Evolutionary conservation across 441 rosid species (phyloP).

Genomic region (Eruca vesicaria): DNA sequence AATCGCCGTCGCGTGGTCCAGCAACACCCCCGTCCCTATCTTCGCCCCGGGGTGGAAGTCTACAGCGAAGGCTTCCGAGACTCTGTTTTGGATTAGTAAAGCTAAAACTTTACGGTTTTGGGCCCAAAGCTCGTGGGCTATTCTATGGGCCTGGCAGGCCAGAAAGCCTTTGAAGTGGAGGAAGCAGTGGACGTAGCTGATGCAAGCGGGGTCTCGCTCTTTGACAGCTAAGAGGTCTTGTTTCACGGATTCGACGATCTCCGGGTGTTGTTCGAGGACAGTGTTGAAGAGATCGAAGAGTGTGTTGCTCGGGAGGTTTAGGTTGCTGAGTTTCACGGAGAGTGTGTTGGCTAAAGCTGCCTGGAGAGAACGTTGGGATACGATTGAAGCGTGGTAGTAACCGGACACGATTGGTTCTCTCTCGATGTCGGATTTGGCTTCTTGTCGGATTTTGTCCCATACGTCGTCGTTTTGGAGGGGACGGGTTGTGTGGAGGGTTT

Average conservation of each 20-base stretch:
- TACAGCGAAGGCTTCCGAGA: conserved; percentile 64
- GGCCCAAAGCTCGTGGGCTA: conserved; percentile 73
- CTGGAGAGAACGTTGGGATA: conserved; percentile 57
- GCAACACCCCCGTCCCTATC: conserved; percentile 66
- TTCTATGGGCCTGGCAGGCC: conserved; percentile 72
- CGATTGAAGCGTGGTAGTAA: conserved; percentile 59
- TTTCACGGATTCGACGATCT: conserved; percentile 49
- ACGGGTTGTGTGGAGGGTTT: conserved; percentile 31
- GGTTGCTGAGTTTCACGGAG: conserved; percentile 58
- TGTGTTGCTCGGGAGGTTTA: conserved; percentile 50
- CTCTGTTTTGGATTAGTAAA: conserved; percentile 71
- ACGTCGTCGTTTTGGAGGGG: conserved; percentile 33
- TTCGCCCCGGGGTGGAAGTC: conserved; percentile 92
- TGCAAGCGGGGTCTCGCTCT: conserved; percentile 80
- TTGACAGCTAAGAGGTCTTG: conserved; percentile 65
- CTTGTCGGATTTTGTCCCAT: conserved; percentile 62
- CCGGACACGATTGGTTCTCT: conserved; percentile 67
- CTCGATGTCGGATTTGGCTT: conserved; percentile 59
- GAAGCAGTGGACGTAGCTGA: conserved; percentile 69
- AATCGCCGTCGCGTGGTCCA: conserved; percentile 83
- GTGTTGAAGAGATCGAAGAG: conserved; percentile 57
- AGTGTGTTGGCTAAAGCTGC: conserved; percentile 72
- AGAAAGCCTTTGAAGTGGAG: conserved; percentile 77
- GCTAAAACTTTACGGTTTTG: conserved; percentile 53
- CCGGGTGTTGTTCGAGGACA: conserved; percentile 47